These are phyloP conservation scores for Gossypium stocksii DNA, from an alignment of 345 rosid genomes.

Conservation along the genomic window DNA sequence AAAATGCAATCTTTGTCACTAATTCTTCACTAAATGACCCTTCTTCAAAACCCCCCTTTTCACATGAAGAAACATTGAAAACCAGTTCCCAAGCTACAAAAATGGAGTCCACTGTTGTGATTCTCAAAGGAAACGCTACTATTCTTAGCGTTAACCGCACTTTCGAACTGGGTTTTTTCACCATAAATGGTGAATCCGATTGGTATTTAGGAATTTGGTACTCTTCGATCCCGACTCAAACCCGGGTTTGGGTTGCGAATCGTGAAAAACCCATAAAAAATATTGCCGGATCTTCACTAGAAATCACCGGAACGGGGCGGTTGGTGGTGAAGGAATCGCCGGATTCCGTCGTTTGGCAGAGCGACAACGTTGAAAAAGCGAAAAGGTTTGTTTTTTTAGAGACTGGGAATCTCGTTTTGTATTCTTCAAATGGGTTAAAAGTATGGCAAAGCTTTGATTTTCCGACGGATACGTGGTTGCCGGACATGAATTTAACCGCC, in stretches of 20 bases:
- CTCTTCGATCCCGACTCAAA: constrained; percentile 43
- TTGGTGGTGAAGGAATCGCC: constrained; percentile 36
- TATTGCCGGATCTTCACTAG: constrained; percentile 24
- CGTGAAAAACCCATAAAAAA: constrained; percentile 28
- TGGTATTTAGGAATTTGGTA: constrained; percentile 57
- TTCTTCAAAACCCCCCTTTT: not conserved
- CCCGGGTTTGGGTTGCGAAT: constrained; percentile 32
- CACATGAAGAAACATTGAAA: not conserved
- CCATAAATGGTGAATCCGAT: constrained; percentile 28
- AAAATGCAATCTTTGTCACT: constrained; percentile 1
- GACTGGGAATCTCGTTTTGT: constrained; percentile 49
- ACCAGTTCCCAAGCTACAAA: constrained; percentile 10
- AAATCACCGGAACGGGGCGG: constrained; percentile 29
- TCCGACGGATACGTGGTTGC: constrained; percentile 63
- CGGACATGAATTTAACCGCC: constrained; percentile 43
- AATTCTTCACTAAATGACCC: not conserved
- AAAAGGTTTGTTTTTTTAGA: constrained; percentile 27
- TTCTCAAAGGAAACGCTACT: constrained; percentile 44
- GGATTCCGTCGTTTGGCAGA: constrained; percentile 39
- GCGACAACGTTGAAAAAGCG: constrained; percentile 29
- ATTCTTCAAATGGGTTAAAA: constrained; percentile 21
- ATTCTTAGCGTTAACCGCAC: constrained; percentile 32
- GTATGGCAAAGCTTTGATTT: constrained; percentile 61
- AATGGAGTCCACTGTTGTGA: constrained; percentile 21
- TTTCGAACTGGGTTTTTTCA: constrained; percentile 35